phyloP scores from a whole-genome alignment of 208 protist species.

The Leishmania turanica region DNA sequence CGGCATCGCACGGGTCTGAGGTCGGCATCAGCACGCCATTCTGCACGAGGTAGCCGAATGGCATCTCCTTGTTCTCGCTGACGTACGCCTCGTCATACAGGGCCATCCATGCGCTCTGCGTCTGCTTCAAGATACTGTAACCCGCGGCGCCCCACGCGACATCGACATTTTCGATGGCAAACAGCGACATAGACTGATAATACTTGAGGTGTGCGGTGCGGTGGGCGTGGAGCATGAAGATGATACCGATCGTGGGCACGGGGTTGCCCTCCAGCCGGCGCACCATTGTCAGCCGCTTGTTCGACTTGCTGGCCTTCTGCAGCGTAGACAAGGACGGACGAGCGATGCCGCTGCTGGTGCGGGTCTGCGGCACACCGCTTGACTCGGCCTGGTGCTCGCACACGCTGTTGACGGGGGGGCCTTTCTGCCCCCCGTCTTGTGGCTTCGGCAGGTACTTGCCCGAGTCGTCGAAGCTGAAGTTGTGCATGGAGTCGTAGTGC shows the following conservation, averaged over 20 bases:
- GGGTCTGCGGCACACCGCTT: not conserved
- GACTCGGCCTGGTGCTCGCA: not conserved
- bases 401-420: not conserved
- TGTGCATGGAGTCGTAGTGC: constrained; percentile 61
- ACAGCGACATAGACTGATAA: constrained; percentile 67
- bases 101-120: constrained; percentile 52
- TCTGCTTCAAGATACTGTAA: constrained; percentile 48
- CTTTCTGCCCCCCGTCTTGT: not conserved
- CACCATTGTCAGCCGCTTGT: constrained; percentile 31
- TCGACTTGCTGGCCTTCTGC: constrained; percentile 25
- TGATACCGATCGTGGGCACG: constrained; percentile 78
- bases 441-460: constrained; percentile 52
- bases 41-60: constrained; percentile 18
- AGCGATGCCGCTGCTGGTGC: constrained; percentile 14
- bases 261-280: constrained; percentile 40
- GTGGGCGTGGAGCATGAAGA: constrained; percentile 76
- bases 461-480: constrained; percentile 35
- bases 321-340: constrained; percentile 17
- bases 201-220: constrained; percentile 84
- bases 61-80: constrained; percentile 22
- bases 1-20: not conserved
- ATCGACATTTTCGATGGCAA: constrained; percentile 81
- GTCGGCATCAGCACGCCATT: constrained; percentile 31
- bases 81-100: constrained; percentile 85
- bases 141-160: constrained; percentile 48